Evolutionary conservation across 2,329 filamentous ascomycete species (phyloP).

Genomic region (Fusarium sp.): DNA sequence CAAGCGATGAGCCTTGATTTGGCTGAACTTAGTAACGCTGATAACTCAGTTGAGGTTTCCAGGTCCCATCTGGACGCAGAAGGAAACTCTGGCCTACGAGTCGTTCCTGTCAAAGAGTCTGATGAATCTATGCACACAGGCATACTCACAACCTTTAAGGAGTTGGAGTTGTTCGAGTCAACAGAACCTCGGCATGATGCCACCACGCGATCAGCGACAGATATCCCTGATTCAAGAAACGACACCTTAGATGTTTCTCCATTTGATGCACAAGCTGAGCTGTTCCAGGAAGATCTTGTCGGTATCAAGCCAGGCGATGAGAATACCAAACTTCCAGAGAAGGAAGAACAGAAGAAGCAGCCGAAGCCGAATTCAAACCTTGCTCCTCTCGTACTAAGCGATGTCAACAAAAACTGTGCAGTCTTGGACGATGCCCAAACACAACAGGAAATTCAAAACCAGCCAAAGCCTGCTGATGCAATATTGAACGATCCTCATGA

Average conservation of each 20-base stretch:
- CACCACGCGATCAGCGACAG: not conserved
- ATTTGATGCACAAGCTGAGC: not conserved
- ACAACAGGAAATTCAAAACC: not conserved
- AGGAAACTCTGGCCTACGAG: not conserved
- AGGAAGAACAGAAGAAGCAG: constrained; percentile 34
- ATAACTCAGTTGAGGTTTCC: not conserved
- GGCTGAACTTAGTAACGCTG: not conserved
- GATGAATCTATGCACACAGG: not conserved
- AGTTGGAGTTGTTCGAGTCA: not conserved
- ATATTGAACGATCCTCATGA: not conserved
- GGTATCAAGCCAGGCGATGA: not conserved
- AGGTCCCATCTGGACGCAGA: not conserved
- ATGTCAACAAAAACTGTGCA: not conserved
- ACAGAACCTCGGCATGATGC: not conserved
- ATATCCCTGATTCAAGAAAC: not conserved
- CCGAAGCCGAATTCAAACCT: not conserved
- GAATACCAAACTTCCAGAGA: constrained; percentile 1
- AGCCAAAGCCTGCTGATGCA: not conserved
- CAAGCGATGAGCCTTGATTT: not conserved
- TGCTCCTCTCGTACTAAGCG: not conserved
- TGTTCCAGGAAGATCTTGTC: not conserved
- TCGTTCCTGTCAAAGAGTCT: not conserved
- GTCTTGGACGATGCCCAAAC: not conserved
- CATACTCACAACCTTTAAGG: not conserved
- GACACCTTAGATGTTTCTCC: not conserved